phyloP scores from a whole-genome alignment of 352 stramenopile species.

The Phytophthora tentaculata region DNA sequence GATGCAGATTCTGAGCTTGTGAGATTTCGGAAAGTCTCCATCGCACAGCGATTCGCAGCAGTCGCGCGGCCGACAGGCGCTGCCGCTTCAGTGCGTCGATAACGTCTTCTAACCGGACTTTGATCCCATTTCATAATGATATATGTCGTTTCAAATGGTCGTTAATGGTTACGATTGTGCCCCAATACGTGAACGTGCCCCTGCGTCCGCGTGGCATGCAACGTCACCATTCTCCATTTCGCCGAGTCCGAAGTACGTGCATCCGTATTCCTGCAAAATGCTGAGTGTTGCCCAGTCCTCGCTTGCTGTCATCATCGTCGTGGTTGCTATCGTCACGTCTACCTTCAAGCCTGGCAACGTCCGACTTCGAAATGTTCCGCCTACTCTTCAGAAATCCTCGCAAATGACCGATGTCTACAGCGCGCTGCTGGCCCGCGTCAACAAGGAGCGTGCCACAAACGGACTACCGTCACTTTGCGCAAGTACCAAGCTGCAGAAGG shows the following conservation, averaged over 20 bases:
- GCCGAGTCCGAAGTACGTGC: neutral
- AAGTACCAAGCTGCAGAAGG: constrained; percentile 33
- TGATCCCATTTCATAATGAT: neutral
- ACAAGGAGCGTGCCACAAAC: constrained; percentile 41
- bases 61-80: neutral
- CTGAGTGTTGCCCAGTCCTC: constrained; percentile 8
- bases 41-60: too few relatives aligned
- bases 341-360: neutral
- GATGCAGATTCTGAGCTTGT: too few relatives aligned
- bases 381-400: constrained; percentile 1
- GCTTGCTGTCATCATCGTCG: constrained; percentile 12
- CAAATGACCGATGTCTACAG: constrained; percentile 19
- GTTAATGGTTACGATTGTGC: neutral
- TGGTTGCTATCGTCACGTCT: constrained; percentile 7
- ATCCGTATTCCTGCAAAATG: constrained; percentile 3
- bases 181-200: neutral
- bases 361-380: constrained; percentile 2
- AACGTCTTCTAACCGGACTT: neutral
- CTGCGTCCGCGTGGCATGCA: neutral
- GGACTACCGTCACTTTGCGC: constrained; percentile 36
- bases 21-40: too few relatives aligned
- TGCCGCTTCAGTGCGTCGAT: neutral
- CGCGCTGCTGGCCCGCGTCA: constrained; percentile 42
- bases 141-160: constrained; percentile 9
- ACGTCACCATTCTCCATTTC: constrained; percentile 10